Base-by-base conservation (phyloP, 345 rosid genomes). In the Garcia nutans region DNA sequence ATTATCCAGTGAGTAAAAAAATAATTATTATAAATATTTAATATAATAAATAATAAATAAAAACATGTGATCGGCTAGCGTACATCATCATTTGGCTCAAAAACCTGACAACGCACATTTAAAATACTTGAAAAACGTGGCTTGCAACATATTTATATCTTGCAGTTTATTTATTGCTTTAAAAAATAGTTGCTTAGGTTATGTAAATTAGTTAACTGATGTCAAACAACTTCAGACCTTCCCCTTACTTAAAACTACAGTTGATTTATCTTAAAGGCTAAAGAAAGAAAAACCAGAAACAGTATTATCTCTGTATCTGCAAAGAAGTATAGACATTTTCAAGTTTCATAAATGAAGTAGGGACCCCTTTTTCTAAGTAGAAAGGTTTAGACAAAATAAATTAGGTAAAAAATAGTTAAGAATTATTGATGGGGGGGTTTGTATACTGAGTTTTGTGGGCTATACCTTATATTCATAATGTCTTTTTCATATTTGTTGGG, bases 401-500 rank as follows among this genome's bases (percentile, higher is more conserved):
- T 58, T 65, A 65, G 76, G 68, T 65, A 45, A 71, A 44, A 45
- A 44, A 45, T 33, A 71, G 26, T 67, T 54, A 16, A 24, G 22
- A 62, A 26, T 37, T 5, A 37, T 37, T 37, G 41, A 37, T 4
- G 41, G 6, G 7, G 7, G 31, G 1, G 3, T 37, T 37, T 37
- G 7, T 3, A 37, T 3, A 0, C 41, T 2, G 4, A 17, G 17
- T 8, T 20, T 23, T 2, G n/a, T 41, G 24, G 2, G 12, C 23
- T 23, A 33, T 33, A 3, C 1, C n/a, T 8, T n/a, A n/a, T n/a
- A n/a, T n/a, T n/a, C n/a, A 28, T 28, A 47, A 15, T 66, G 55
- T 22, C 70, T 0, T 66, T 15, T 66, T 66, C 28, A 11, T 8
- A 66, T 17, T 66, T 20, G 70, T n/a, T 22, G 68, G 68, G 68